These are phyloP conservation scores for Cronartium quercuum DNA, from an alignment of 1,284 basidiomycete genomes.

Conservation along the genomic window DNA sequence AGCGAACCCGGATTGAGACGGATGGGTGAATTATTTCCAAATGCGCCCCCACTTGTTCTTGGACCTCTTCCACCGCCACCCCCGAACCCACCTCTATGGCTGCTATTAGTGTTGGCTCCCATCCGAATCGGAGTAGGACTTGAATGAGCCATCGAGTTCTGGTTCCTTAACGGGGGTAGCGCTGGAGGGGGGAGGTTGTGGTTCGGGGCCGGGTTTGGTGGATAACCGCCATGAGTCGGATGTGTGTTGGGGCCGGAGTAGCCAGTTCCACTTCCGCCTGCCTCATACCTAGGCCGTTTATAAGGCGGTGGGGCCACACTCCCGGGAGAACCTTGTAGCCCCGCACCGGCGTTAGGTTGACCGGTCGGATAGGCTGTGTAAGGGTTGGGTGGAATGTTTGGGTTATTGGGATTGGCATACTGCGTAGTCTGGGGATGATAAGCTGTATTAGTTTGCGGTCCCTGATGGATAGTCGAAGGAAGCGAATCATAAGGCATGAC, in stretches of 20 bases:
- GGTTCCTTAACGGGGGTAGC: constrained; percentile 7
- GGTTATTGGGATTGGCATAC: neutral
- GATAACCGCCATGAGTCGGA: neutral
- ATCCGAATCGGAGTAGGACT: constrained; percentile 13
- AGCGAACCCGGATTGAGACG: constrained; percentile 6
- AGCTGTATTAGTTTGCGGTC: neutral
- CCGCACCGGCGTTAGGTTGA: neutral
- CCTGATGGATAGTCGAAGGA: neutral
- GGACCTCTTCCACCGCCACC: constrained; percentile 6
- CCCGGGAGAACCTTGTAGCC: constrained; percentile 17
- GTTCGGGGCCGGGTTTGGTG: neutral
- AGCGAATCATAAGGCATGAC: neutral
- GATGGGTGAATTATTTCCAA: constrained; percentile 34
- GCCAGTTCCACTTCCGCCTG: neutral
- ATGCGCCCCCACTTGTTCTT: neutral
- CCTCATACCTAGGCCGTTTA: constrained; percentile 31
- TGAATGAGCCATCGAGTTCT: neutral
- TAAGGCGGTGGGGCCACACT: constrained; percentile 17
- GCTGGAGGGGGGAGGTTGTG: constrained; percentile 4
- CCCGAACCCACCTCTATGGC: constrained; percentile 15
- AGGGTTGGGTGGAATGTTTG: constrained; percentile 20
- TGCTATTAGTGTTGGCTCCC: constrained; percentile 15
- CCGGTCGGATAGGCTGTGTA: constrained; percentile 17
- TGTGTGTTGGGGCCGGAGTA: constrained; percentile 8
- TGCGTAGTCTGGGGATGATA: neutral